Evolutionary conservation across 1,139 yeast species (phyloP), one percentile per base, ranked within the genome.

Genomic region (Diutina pseudorugosa): DNA sequence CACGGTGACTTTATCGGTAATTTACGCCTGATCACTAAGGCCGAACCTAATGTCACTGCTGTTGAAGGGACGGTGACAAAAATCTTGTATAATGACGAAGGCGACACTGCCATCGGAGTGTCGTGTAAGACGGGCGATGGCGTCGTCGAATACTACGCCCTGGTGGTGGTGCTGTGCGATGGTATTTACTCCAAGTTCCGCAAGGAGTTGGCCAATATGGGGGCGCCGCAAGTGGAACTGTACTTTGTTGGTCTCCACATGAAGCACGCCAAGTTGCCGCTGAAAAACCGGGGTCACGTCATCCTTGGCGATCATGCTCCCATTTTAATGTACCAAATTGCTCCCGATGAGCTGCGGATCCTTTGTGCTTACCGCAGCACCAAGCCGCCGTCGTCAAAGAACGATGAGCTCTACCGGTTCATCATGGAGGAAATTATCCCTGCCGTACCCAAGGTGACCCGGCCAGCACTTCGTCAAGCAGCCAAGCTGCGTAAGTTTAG

Each of bases 171-270:
- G 42, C 78, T 87, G 53, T 89, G 96, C 62, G 99, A 93, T 67
- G 99, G 99, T 53, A 91, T 93, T 55, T 90, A 89, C 62, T 89
- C 97, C 55, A 90, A 85, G 66, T 90, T 93, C 72, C 80, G 99
- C 64, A 87, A 83, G 64, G 84, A 83, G 57, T 73, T 86, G 52
- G 67, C 77, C 18, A 71, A 77, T 18, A 70, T 76, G 41, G 76
- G 79, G 59, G 74, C 76, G 25, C 94, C 97, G 4, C 61, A 66
- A 0, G 79, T 88, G 27, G 87, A 84, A 27, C 88, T 96, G 5
- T 85, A 93, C 62, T 94, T 93, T 65, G 85, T 91, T 25, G 98
- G 96, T 2, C 70, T 93, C 60, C 82, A 86, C 52, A 73, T 93
- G 59, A 72, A 76, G 57, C 72, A 91, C 64, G 91, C 95, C 4